phyloP scores from a whole-genome alignment of 495 filamentous ascomycete genomes.

The Aspergillus diversus region DNA sequence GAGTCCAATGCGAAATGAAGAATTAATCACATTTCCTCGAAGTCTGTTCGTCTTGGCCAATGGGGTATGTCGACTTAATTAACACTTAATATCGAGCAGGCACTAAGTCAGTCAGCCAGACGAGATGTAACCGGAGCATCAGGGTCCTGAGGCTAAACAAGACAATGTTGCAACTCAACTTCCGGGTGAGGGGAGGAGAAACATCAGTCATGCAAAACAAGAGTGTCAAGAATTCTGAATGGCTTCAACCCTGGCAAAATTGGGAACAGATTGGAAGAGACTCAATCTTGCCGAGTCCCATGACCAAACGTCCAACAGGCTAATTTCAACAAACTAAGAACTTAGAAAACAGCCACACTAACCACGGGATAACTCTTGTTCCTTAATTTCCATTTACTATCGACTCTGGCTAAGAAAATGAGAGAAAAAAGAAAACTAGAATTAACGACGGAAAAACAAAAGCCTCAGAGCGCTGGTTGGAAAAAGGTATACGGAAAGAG shows the following conservation, averaged over 20 bases:
- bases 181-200: background rate
- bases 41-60: constrained; percentile 7
- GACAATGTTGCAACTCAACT: background rate
- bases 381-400: background rate
- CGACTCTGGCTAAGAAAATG: background rate
- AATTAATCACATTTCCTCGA: constrained; percentile 2
- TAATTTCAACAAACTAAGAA: background rate
- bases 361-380: background rate
- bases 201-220: background rate
- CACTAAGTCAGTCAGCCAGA: background rate
- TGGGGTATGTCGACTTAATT: constrained; percentile 6
- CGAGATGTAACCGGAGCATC: constrained; percentile 1
- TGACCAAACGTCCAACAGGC: background rate
- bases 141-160: background rate
- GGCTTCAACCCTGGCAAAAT: background rate
- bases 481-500: background rate
- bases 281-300: background rate
- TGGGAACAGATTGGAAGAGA: background rate
- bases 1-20: constrained; percentile 3
- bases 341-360: no score
- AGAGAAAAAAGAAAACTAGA: background rate
- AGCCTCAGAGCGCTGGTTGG: background rate
- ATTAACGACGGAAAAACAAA: background rate
- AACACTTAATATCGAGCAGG: background rate
- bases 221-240: background rate